Conservation (phyloP, 768 basidiomycete species). For the Collybiopsis confluens region DNA sequence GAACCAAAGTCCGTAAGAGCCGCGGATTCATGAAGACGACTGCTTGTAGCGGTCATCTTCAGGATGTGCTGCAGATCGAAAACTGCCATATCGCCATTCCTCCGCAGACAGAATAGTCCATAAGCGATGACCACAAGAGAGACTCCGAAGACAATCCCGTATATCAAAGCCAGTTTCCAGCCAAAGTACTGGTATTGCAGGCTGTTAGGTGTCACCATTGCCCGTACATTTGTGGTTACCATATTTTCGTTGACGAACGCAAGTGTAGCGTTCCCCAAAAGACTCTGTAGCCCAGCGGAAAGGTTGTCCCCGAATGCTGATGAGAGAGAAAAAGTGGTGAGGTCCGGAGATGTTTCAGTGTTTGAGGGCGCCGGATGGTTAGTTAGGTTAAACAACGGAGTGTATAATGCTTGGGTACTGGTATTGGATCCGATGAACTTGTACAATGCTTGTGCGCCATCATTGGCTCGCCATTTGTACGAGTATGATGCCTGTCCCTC, state of each 20-base stretch:
- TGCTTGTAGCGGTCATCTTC: neutral
- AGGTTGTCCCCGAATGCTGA: neutral
- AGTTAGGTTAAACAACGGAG: neutral
- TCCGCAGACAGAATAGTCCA: neutral
- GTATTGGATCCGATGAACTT: too few species aligned
- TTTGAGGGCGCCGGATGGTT: neutral
- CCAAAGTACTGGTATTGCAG: conserved; percentile 41
- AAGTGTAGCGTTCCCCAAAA: neutral
- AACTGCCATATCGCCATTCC: neutral
- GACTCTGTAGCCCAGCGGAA: neutral
- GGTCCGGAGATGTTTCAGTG: too few species aligned
- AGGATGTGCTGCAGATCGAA: neutral
- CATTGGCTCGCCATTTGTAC: too few species aligned
- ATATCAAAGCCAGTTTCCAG: conserved; percentile 19
- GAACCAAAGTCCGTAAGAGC: neutral
- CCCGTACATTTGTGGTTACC: neutral
- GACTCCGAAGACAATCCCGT: neutral
- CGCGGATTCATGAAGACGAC: neutral
- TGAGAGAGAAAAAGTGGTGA: neutral
- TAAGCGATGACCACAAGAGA: neutral
- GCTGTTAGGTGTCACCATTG: conserved; percentile 11
- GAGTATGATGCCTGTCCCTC: neutral
- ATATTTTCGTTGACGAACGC: neutral
- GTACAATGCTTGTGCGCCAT: too few species aligned
- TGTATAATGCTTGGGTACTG: neutral